Evolutionary conservation across 2,329 filamentous ascomycete species (phyloP), one percentile per base, ranked within the genome.

Genomic region (Elsinoe arachidis): DNA sequence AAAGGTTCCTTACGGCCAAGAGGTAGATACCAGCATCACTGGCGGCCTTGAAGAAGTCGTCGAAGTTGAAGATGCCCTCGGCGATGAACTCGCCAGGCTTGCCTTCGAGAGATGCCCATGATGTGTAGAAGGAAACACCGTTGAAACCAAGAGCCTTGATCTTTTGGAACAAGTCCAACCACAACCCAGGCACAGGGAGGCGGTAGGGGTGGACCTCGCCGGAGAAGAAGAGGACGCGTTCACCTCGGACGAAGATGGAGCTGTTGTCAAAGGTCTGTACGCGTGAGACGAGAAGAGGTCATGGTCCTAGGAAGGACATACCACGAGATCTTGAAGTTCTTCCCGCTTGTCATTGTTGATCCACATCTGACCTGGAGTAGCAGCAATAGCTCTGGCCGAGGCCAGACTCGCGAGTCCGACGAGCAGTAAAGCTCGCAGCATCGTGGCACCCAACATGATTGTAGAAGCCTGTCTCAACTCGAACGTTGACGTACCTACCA

Each of bases 141-240:
- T 87, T 92, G 72, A 90, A 91, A 0, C 89, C 89, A 1, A 90
- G 72, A 0, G 87, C 85, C 69, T 87, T 90, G 69, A 92, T 82
- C 71, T 95, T 95, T 65, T 93, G 85, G 63, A 95, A 86, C 1
- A 92, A 67, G 62, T 92, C 88, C 7, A 87, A 75, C 75, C 84
- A 85, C 3, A 87, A 73, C 49, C 75, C 74, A 2, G 81, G 77
- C 1, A 86, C 82, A 1, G 83, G 82, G 1, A 86, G 71, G 63
- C 80, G 74, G 67, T 78, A 90, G 0, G 86, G 85, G 66, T 91
- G 87, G 2, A 90, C 79, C 67, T 91, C 87, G 38, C 83, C 87
- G 41, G 81, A 85, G 68, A 86, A 90, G 35, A 91, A 76, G 66
- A 88, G 82, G 44, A 87, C 73, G 9, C 86, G 79, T 65, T 90